Percentiles rank a stretch among this genome's conserved stretches.
phyloP scores from a whole-genome alignment of 768 basidiomycete genomes.

The Pleurotus giganteus region DNA sequence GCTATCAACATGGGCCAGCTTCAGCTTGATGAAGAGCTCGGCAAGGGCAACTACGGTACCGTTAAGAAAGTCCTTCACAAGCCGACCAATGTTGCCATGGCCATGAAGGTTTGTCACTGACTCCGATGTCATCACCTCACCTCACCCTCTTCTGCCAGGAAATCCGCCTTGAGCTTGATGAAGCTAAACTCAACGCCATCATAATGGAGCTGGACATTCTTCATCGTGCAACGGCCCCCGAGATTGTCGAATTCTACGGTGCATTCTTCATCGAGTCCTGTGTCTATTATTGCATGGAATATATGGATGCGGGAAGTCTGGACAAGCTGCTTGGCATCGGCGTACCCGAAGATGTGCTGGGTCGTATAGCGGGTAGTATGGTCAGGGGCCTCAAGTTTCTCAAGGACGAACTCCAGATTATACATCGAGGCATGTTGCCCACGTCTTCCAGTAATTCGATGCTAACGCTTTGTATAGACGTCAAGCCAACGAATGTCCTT shows the following conservation, averaged over 20 bases:
- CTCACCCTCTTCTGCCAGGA: slow-evolving; percentile 53
- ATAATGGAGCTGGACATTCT: slow-evolving; percentile 99
- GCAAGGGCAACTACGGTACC: slow-evolving; percentile 95
- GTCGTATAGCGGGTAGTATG: slow-evolving; percentile 78
- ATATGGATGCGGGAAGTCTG: slow-evolving; percentile 97
- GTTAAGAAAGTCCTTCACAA: slow-evolving; percentile 94
- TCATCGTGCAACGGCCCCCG: slow-evolving; percentile 86
- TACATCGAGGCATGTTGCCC: slow-evolving; percentile 43
- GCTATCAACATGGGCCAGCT: slow-evolving; percentile 95
- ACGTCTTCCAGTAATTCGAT: background rate
- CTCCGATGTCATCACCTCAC: slow-evolving; percentile 8
- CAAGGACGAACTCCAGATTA: slow-evolving; percentile 90
- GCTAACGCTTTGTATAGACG: slow-evolving; percentile 45
- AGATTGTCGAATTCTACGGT: slow-evolving; percentile 98
- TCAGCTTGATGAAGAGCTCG: slow-evolving; percentile 88
- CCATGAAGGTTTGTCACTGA: slow-evolving; percentile 82
- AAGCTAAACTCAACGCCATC: slow-evolving; percentile 91
- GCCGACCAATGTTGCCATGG: slow-evolving; percentile 95
- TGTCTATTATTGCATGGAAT: slow-evolving; percentile 99
- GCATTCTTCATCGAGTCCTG: slow-evolving; percentile 99
- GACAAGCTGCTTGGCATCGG: slow-evolving; percentile 71
- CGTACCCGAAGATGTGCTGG: slow-evolving; percentile 78
- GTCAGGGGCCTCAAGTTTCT: slow-evolving; percentile 90
- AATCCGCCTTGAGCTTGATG: slow-evolving; percentile 94
- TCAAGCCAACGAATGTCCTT: slow-evolving; percentile 93